Percentiles rank a stretch among this genome's conserved stretches.
phyloP scores from a whole-genome alignment of 2,329 filamentous ascomycete species.

The Neonectria faginata region DNA sequence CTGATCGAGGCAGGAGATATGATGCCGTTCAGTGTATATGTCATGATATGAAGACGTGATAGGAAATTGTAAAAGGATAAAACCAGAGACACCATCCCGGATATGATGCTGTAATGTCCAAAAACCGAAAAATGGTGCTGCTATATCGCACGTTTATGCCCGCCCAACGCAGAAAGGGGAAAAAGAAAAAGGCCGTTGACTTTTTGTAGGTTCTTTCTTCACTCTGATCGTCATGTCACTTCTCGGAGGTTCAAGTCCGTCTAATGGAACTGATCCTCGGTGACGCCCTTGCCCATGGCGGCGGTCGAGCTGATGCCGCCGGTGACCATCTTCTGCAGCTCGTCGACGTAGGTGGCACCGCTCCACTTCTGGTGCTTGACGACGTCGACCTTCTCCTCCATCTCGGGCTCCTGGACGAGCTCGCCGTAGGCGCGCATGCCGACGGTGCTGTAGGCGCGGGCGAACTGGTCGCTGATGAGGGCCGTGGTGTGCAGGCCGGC shows the following conservation, averaged over 20 bases:
- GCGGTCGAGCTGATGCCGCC: slow-evolving; percentile 92
- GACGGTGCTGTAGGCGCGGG: slow-evolving; percentile 80
- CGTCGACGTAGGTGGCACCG: slow-evolving; percentile 94
- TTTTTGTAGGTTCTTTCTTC: slow-evolving; percentile 26
- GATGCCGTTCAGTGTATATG: not conserved
- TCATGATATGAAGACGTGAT: slow-evolving; percentile 23
- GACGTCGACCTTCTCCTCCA: slow-evolving; percentile 89
- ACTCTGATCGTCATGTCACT: not conserved
- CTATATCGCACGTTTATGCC: slow-evolving; percentile 19
- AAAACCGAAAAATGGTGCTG: slow-evolving; percentile 28
- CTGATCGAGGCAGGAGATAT: not conserved
- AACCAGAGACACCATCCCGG: slow-evolving; percentile 27
- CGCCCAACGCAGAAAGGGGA: slow-evolving; percentile 4
- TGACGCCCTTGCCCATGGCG: slow-evolving; percentile 98
- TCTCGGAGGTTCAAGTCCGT: not conserved
- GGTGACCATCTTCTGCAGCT: slow-evolving; percentile 95
- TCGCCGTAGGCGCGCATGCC: slow-evolving; percentile 98
- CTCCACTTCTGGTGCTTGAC: slow-evolving; percentile 99
- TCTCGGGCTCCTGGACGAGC: slow-evolving; percentile 97
- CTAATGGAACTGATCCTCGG: slow-evolving; percentile 88
- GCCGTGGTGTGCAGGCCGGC: slow-evolving; percentile 96
- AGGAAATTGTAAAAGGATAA: slow-evolving; percentile 11
- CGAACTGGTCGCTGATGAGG: slow-evolving; percentile 90
- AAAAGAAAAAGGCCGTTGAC: slow-evolving; percentile 12
- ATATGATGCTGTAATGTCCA: slow-evolving; percentile 38